These are phyloP conservation scores for Cardamine chenopodiifolia DNA, from an alignment of 345 rosid species.

Conservation along the genomic window DNA sequence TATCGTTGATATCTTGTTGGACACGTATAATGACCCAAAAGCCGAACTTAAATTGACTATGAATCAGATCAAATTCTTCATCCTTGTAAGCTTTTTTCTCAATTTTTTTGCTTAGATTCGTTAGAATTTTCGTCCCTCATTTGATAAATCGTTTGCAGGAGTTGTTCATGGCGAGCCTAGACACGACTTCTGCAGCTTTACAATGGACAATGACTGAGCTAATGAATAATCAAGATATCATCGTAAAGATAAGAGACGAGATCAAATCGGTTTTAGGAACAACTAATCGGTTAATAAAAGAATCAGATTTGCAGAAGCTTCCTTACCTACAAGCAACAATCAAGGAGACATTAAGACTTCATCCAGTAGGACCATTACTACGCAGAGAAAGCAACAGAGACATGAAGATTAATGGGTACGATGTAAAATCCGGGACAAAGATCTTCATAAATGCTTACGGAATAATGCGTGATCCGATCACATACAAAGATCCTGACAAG, in stretches of 20 bases:
- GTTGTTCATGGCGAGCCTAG: slow-evolving; percentile 44
- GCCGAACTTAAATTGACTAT: slow-evolving; percentile 60
- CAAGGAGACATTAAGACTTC: slow-evolving; percentile 75
- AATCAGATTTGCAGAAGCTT: slow-evolving; percentile 60
- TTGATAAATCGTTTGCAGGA: slow-evolving; percentile 21
- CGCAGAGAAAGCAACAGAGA: slow-evolving; percentile 54
- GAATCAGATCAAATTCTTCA: slow-evolving; percentile 64
- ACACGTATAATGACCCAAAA: slow-evolving; percentile 51
- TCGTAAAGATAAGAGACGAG: slow-evolving; percentile 58
- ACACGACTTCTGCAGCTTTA: slow-evolving; percentile 44
- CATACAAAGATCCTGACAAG: slow-evolving; percentile 42
- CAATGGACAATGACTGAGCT: slow-evolving; percentile 76
- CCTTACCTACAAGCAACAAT: slow-evolving; percentile 67
- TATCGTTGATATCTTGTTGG: slow-evolving; percentile 62
- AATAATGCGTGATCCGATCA: slow-evolving; percentile 39
- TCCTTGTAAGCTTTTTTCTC: slow-evolving; percentile 51
- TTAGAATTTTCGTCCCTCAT: neutral
- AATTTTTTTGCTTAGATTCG: neutral
- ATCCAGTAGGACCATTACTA: slow-evolving; percentile 67
- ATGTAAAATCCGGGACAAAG: slow-evolving; percentile 39
- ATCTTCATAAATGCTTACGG: slow-evolving; percentile 42
- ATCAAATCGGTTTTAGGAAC: slow-evolving; percentile 50
- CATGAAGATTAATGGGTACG: slow-evolving; percentile 35
- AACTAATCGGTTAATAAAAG: slow-evolving; percentile 52
- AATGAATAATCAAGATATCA: slow-evolving; percentile 55